phyloP scores from a whole-genome alignment of 768 basidiomycete species.

The Collybiopsis luxurians region DNA sequence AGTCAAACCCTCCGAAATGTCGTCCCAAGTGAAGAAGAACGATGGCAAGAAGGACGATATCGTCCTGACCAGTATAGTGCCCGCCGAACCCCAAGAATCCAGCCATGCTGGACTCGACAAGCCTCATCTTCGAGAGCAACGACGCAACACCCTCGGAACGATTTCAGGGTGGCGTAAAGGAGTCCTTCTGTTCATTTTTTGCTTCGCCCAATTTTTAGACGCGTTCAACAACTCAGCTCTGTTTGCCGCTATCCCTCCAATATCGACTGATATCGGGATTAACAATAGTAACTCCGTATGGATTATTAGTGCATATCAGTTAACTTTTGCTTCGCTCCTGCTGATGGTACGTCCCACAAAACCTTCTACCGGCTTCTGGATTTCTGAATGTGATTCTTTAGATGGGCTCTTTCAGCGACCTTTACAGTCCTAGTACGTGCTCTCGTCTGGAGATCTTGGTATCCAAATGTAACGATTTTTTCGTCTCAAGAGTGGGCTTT shows the following conservation, averaged over 20 bases:
- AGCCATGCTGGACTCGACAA: no score
- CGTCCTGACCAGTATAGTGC: no score
- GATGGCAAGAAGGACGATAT: no score
- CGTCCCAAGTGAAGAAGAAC: no score
- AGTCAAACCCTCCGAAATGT: no score
- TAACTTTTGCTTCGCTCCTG: conserved; percentile 42
- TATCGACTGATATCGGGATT: conserved; percentile 20
- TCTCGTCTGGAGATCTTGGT: no score
- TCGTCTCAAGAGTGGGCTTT: conserved; percentile 35
- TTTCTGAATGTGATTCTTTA: conserved; percentile 10
- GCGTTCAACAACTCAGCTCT: conserved; percentile 41
- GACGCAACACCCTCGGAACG: background rate
- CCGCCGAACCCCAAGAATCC: no score
- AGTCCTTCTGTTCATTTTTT: conserved; percentile 33
- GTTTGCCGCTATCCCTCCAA: conserved; percentile 35
- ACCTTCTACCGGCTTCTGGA: background rate
- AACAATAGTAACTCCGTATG: conserved; percentile 29
- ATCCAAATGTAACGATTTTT: background rate
- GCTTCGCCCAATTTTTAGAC: conserved; percentile 41
- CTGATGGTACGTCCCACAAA: conserved; percentile 24
- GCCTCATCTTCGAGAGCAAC: background rate
- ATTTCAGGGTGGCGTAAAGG: conserved; percentile 24
- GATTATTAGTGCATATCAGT: conserved; percentile 40
- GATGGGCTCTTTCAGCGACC: conserved; percentile 37
- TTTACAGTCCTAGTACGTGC: conserved; percentile 37